Conservation (phyloP, 2,329 filamentous ascomycete genomes). For the Saccharata proteae region DNA sequence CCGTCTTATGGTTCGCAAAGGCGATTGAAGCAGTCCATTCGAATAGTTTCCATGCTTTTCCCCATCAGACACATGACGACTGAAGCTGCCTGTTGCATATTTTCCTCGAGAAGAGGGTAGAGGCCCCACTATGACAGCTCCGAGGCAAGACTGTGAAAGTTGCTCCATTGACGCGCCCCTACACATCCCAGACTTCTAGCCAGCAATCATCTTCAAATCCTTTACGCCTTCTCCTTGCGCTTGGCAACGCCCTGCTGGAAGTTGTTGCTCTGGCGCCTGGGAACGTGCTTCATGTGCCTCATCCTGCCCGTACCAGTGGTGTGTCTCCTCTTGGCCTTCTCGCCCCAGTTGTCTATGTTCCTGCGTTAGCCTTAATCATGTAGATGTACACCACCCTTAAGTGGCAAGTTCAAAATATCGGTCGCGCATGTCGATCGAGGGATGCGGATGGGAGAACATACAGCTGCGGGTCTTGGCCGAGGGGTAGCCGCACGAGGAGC, state of each 20-base stretch:
- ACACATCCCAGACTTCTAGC: too few species aligned
- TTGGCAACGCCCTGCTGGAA: slow-evolving; percentile 88
- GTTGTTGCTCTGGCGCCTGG: slow-evolving; percentile 92
- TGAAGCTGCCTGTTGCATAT: too few species aligned
- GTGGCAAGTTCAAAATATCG: slow-evolving; percentile 1
- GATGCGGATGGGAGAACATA: slow-evolving; percentile 55
- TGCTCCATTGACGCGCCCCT: too few species aligned
- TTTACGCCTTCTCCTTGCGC: slow-evolving; percentile 31
- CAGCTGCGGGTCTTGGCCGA: slow-evolving; percentile 96
- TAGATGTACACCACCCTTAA: too few species aligned
- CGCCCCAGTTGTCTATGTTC: slow-evolving; percentile 87
- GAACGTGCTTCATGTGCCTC: slow-evolving; percentile 85
- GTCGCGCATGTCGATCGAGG: slow-evolving; percentile 2
- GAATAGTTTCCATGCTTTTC: too few species aligned
- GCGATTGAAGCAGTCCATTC: too few species aligned
- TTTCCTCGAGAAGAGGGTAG: too few species aligned
- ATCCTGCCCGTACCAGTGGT: slow-evolving; percentile 94
- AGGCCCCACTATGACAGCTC: too few species aligned
- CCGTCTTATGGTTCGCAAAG: too few species aligned
- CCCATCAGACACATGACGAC: too few species aligned
- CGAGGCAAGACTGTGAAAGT: too few species aligned
- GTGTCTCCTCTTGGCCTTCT: slow-evolving; percentile 99
- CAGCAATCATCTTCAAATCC: too few species aligned
- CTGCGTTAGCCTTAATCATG: slow-evolving; percentile 15
- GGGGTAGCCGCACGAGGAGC: slow-evolving; percentile 91